Base-by-base conservation (phyloP, 1,284 basidiomycete species). In the Sporisorium graminicola region DNA sequence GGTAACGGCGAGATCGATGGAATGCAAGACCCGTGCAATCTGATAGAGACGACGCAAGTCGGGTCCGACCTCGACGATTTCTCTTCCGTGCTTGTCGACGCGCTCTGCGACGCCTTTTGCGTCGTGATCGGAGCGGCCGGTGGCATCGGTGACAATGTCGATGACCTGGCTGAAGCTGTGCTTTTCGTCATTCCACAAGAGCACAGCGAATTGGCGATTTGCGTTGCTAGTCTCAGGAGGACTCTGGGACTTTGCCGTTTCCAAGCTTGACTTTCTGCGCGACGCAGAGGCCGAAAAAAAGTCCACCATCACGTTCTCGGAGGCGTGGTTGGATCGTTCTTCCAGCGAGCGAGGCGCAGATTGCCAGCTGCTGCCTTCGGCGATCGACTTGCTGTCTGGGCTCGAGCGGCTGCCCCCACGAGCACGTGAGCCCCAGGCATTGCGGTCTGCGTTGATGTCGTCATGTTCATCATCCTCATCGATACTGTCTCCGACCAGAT, bases 111-210 rank as follows among this genome's bases (percentile, higher is more conserved):
- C 87, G 5, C 89, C 89, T 7, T 89, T 86, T 0, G 93, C 92
- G 22, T 79, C 80, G 47, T 77, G 67, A 37, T 84, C 82, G 26
- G 80, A 73, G 24, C 73, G 56, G 2, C 69, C 69, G 1, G 75
- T 78, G 10, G 77, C 80, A 27, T 82, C 79, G n/a, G 65, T 78
- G 53, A 83, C 79, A 26, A 74, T 92, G 73, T 92, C 90, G 61
- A 92, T 92, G 62, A 98, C 91, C 82, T 98, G 94, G 58, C 92
- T 91, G 80, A 93, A 93, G 2, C 94, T 95, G 86, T 98, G 97
- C 80, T 95, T 97, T 86, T 99, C 97, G 87, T 98, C 96, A 86
- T 97, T 95, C 95, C 95, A 98, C 2, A 98, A 87, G 20, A 97
- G 88, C 59, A 98, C 90, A 24, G 92, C 92, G 90, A 72, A 95